Percentiles rank a stretch among this genome's conserved stretches.
Evolutionary conservation across 169 alveolate genomes (phyloP).

Genomic region (Plasmodium billcollinsi): DNA sequence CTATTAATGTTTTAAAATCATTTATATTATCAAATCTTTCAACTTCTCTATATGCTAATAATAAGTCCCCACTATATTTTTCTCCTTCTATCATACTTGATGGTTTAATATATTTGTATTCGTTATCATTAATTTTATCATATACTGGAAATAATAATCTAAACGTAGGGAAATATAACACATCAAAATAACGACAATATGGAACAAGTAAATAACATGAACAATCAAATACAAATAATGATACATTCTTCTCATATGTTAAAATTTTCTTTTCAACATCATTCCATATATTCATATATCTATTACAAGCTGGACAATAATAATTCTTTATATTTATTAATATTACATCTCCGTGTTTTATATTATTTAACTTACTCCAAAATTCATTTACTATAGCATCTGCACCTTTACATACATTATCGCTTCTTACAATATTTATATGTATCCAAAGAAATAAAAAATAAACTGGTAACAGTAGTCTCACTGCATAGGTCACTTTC

Average conservation of each 20-base stretch:
- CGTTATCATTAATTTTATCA: slow-evolving; percentile 23
- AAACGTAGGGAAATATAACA: slow-evolving; percentile 45
- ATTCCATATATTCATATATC: slow-evolving; percentile 47
- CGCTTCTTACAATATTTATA: neutral
- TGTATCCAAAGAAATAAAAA: neutral
- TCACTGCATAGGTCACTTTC: too few relatives aligned
- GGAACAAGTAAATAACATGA: slow-evolving; percentile 40
- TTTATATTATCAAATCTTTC: slow-evolving; percentile 14
- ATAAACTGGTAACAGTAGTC: too few relatives aligned
- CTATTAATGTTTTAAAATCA: slow-evolving; percentile 27
- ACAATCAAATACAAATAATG: slow-evolving; percentile 55
- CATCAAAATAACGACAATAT: slow-evolving; percentile 44
- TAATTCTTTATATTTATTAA: slow-evolving; percentile 51
- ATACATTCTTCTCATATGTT: slow-evolving; percentile 31
- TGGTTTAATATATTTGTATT: slow-evolving; percentile 29
- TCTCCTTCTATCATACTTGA: neutral
- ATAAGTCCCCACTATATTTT: slow-evolving; percentile 14
- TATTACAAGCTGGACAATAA: slow-evolving; percentile 63
- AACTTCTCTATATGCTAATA: slow-evolving; percentile 47
- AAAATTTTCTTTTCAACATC: slow-evolving; percentile 25
- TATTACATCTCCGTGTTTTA: slow-evolving; percentile 37
- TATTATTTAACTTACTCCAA: slow-evolving; percentile 30
- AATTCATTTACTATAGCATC: slow-evolving; percentile 24
- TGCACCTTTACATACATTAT: slow-evolving; percentile 43
- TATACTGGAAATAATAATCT: slow-evolving; percentile 44